Conservation (phyloP, 2,329 filamentous ascomycete genomes). For the Claviceps pazoutovae region DNA sequence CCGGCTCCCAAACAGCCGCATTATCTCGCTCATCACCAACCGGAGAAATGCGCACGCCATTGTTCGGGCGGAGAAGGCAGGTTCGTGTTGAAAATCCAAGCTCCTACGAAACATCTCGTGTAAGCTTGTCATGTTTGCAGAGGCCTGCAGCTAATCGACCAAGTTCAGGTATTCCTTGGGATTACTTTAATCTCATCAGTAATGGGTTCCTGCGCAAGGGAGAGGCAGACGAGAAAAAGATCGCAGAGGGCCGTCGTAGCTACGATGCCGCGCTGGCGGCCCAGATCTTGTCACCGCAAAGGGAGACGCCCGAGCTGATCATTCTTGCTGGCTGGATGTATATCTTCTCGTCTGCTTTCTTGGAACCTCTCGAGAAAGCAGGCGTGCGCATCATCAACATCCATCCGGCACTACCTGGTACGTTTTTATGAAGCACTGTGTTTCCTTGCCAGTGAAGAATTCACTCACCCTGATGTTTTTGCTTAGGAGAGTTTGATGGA, state of each 20-base stretch:
- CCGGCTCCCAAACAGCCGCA: conserved; percentile 26
- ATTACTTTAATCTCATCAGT: conserved; percentile 68
- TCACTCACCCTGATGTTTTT: no score
- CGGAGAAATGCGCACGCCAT: conserved; percentile 32
- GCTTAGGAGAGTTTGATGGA: conserved; percentile 56
- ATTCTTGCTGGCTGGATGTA: conserved; percentile 85
- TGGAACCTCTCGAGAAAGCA: conserved; percentile 49
- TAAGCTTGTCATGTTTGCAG: no score
- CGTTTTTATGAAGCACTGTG: neutral
- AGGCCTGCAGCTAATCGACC: neutral
- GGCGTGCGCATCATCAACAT: conserved; percentile 66
- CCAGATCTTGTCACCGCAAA: conserved; percentile 38
- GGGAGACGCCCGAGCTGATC: conserved; percentile 55
- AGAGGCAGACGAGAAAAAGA: conserved; percentile 42
- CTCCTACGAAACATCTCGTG: neutral
- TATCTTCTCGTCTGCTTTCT: conserved; percentile 56
- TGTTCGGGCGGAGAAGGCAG: conserved; percentile 30
- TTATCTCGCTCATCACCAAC: conserved; percentile 35
- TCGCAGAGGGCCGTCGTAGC: conserved; percentile 44
- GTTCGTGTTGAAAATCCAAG: conserved; percentile 4
- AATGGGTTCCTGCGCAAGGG: conserved; percentile 48
- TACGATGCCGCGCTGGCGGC: conserved; percentile 67
- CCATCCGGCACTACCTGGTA: conserved; percentile 48
- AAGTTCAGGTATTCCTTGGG: conserved; percentile 45
- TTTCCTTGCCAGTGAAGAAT: no score